Conservation (phyloP, 225 moss, liverwort and hornwort species). For the Antitrichia curtipendula region DNA sequence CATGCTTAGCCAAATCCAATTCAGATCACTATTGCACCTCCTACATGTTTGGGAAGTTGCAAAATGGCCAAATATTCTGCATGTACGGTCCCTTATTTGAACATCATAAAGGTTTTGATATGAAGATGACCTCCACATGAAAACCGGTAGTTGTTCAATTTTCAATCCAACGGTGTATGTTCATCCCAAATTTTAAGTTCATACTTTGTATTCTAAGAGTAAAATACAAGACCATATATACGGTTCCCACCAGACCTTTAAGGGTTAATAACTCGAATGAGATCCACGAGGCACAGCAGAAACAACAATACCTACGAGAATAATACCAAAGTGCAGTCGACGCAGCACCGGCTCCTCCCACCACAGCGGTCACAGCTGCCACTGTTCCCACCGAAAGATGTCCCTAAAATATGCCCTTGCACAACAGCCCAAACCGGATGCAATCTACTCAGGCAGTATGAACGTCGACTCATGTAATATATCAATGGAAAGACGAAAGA, state of each 20-base stretch:
- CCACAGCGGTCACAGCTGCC: slow-evolving; percentile 62
- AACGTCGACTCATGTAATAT: neutral
- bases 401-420: slow-evolving; percentile 56
- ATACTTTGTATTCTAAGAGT: neutral
- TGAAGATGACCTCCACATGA: neutral
- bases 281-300: neutral
- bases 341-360: slow-evolving; percentile 85
- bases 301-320: slow-evolving; percentile 61
- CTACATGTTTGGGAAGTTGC: neutral
- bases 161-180: neutral
- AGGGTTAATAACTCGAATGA: neutral
- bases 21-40: neutral
- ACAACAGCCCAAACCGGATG: slow-evolving; percentile 10
- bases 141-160: neutral
- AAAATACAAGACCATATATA: neutral
- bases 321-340: slow-evolving; percentile 89
- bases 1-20: neutral
- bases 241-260: too few species aligned
- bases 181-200: neutral
- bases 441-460: slow-evolving; percentile 1
- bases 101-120: neutral
- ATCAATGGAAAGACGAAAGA: neutral
- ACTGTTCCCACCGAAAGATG: slow-evolving; percentile 61
- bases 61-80: neutral
- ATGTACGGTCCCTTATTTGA: neutral